Base-by-base conservation (phyloP, 2,329 filamentous ascomycete genomes). In the Rhinocladiella similis region DNA sequence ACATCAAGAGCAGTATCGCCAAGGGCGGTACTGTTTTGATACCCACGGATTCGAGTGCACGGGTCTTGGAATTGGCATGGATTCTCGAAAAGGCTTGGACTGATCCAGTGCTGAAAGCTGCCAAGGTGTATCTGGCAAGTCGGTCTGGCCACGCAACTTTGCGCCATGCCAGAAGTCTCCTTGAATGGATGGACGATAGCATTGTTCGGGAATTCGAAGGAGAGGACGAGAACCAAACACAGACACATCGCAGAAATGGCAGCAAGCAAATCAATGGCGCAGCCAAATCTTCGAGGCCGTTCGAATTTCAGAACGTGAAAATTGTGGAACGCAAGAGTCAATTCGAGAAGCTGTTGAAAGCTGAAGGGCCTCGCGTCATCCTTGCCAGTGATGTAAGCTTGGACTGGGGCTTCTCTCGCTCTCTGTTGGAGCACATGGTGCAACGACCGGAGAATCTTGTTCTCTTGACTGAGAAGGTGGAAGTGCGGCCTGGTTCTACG, bases 161-260 rank as follows among this genome's bases (percentile, higher is more conserved):
- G 80, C 83, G 91, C 50, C 90, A 97, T 64, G 90, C 93, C 22
- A 83, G 92, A 63, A 97, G 93, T 71, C 96, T 99, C 90, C 79
- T 99, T 29, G 94, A 99, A 69, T 99, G 94, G 94, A 97, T 99
- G 92, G 92, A 97, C 69, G 92, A 97, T 68, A 88, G 86, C 56
- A 95, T 99, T 57, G 88, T 96, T 41, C 86, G 91, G 53, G 93
- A 97, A 66, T 95, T 96, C 60, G 92, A 96, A 70, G 78, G 73
- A 1, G 73, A 74, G 35, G 70, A 69, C 20, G 73, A 76, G 54
- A 68, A 66, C 50, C 36, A 50, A 4, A 65, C 66, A 5, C 57
- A 57, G 3, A 64, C 66, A 9, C 68, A 71, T 35, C 67, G 65
- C 62, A 74, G 71, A 60, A 74, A 70, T 53, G 75, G 75, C 47